Evolutionary conservation across 768 basidiomycete species (phyloP).

Genomic region (Boletus speciosus): DNA sequence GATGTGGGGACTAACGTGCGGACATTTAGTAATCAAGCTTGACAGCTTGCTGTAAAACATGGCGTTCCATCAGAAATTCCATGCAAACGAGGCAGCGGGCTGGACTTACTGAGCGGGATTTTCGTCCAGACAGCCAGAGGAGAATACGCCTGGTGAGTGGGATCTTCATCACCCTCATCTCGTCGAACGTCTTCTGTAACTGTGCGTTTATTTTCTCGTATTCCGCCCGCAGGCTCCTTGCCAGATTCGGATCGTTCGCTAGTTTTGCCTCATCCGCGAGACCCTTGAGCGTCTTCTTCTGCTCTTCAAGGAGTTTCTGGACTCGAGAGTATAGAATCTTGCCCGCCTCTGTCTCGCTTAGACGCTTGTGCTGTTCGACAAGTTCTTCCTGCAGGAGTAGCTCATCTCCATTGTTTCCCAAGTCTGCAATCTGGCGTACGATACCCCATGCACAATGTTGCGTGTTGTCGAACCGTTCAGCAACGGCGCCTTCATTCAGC

Average conservation of each 20-base stretch:
- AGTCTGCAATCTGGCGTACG: neutral
- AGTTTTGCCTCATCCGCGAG: constrained; percentile 18
- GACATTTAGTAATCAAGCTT: neutral
- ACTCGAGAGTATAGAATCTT: constrained; percentile 15
- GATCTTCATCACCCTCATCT: constrained; percentile 20
- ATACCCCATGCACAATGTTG: neutral
- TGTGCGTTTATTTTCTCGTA: constrained; percentile 3
- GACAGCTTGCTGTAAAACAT: constrained; percentile 1
- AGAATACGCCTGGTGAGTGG: constrained; percentile 8
- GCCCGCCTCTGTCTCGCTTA: constrained; percentile 24
- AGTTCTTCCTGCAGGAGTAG: constrained; percentile 23
- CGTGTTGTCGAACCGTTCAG: constrained; percentile 3
- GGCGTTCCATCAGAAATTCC: neutral
- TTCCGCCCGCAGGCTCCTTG: constrained; percentile 10
- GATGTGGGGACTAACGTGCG: no score
- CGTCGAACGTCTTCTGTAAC: constrained; percentile 19
- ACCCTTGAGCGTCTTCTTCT: constrained; percentile 11
- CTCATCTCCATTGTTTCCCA: neutral
- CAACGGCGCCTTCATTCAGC: neutral
- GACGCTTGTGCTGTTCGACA: constrained; percentile 3
- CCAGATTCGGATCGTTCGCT: constrained; percentile 10
- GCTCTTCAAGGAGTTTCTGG: constrained; percentile 18
- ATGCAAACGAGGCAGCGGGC: no score
- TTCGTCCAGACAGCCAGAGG: constrained; percentile 5
- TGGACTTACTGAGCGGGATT: constrained; percentile 11